phyloP scores from a whole-genome alignment of 768 basidiomycete species.

The Podaxis sp. region DNA sequence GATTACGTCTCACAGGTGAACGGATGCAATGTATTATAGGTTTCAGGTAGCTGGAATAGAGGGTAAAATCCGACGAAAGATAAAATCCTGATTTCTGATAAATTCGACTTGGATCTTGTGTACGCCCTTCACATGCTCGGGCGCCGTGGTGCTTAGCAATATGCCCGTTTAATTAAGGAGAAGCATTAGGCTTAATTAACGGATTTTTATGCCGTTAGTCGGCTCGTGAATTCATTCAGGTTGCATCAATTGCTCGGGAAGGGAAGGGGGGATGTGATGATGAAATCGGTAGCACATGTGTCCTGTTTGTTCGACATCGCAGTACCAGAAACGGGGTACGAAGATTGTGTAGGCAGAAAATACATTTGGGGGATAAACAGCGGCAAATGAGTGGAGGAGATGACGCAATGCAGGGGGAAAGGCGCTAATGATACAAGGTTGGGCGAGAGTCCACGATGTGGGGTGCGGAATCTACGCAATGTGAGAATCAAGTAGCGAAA shows the following conservation, averaged over 20 bases:
- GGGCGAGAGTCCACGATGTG: not conserved
- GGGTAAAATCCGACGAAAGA: not conserved
- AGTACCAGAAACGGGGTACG: not conserved
- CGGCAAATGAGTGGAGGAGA: not conserved
- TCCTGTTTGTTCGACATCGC: not conserved
- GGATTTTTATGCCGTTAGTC: conserved; percentile 3
- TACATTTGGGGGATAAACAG: not conserved
- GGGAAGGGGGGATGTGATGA: not conserved
- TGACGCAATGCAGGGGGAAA: not conserved
- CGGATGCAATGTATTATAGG: not conserved
- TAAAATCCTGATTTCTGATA: not conserved
- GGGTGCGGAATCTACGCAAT: not conserved
- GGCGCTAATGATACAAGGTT: not conserved
- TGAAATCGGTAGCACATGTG: not conserved
- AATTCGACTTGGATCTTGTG: not conserved
- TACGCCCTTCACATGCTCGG: not conserved
- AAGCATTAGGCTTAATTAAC: conserved; percentile 4
- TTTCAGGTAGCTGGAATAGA: not conserved
- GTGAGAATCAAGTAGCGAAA: not conserved
- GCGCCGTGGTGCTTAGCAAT: not conserved
- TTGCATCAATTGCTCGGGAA: not conserved
- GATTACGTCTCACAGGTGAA: not conserved
- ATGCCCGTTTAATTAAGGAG: conserved; percentile 6
- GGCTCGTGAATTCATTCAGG: not conserved
- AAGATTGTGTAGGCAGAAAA: not conserved